Base-by-base conservation (phyloP, 73 alveolate species). In the Chromera velia region DNA sequence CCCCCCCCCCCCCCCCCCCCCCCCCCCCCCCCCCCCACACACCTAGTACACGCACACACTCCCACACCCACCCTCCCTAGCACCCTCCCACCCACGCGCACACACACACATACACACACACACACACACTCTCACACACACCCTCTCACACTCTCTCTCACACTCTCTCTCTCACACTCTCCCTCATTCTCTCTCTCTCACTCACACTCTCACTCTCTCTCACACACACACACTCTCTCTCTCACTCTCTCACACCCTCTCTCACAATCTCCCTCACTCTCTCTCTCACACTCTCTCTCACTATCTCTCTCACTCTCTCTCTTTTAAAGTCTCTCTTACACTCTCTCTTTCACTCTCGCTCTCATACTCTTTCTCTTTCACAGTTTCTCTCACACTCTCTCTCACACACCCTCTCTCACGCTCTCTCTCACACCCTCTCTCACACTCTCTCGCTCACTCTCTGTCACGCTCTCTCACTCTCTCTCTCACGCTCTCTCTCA, bases 341-440 rank as follows among this genome's bases (percentile, higher is more conserved):
- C 27, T 64, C 72, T 0, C 31, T 64, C 72, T 24, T 64, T 64
- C 72, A 0, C 31, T 0, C 31, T 64, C 72, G 31, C 31, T 64
- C 72, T 24, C 17, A 24, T 32, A 64, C 31, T 67, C 74, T 26
- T 26, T 67, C 74, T 1, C 70, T 9, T 31, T 10, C 70, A 6
- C 70, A 62, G 32, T 62, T 31, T 10, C 70, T 62, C 70, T 24
- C 70, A 24, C 70, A 62, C 70, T 22, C 4, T 32, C 40, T 29
- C 76, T 31, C 73, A 22, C 73, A 4, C 73, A 6, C 73, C 4
- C 73, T 28, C 73, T 22, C 73, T 22, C 73, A 28, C 73, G 30
- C 73, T 66, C 73, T 22, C 73, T 66, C 73, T 28, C 73, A 28
- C 73, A n/a, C 73, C 30, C 73, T 22, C 73, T 66, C 73, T 28